Percentiles rank a stretch among this genome's conserved stretches.
phyloP scores from a whole-genome alignment of 2,329 filamentous ascomycete genomes.

The Orbilia ellipsospora region DNA sequence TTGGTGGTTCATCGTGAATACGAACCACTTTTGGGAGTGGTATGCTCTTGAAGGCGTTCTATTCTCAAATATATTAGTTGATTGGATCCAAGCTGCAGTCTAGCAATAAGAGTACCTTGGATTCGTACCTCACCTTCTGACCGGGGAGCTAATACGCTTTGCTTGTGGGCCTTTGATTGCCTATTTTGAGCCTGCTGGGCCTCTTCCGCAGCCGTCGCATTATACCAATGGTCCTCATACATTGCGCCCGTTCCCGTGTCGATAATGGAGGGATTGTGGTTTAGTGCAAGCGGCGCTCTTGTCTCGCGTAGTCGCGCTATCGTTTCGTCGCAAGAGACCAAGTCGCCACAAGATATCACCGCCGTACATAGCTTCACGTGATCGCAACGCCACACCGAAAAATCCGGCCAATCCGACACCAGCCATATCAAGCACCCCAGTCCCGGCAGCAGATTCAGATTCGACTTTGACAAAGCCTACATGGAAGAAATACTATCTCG shows the following conservation, averaged over 20 bases:
- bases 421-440: slow-evolving; percentile 13
- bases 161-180: slow-evolving; percentile 18
- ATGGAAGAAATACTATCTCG: slow-evolving; percentile 12
- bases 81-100: background rate
- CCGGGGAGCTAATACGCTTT: slow-evolving; percentile 26
- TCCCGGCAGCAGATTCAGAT: background rate
- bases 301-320: background rate
- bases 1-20: slow-evolving; percentile 55
- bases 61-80: slow-evolving; percentile 13
- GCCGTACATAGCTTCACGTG: slow-evolving; percentile 17
- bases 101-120: slow-evolving; percentile 28
- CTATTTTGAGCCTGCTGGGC: slow-evolving; percentile 24
- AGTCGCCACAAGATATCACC: slow-evolving; percentile 14
- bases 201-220: slow-evolving; percentile 47
- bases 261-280: background rate
- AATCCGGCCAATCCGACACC: slow-evolving; percentile 34
- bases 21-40: slow-evolving; percentile 20
- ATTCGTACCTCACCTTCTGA: slow-evolving; percentile 53
- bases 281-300: background rate
- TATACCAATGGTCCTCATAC: slow-evolving; percentile 60
- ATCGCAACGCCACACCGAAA: slow-evolving; percentile 29
- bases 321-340: slow-evolving; percentile 16
- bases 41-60: slow-evolving; percentile 21
- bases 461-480: background rate
- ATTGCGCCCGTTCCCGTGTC: slow-evolving; percentile 35